phyloP scores from a whole-genome alignment of 257 asterid species.

The Solanum clarkiae region DNA sequence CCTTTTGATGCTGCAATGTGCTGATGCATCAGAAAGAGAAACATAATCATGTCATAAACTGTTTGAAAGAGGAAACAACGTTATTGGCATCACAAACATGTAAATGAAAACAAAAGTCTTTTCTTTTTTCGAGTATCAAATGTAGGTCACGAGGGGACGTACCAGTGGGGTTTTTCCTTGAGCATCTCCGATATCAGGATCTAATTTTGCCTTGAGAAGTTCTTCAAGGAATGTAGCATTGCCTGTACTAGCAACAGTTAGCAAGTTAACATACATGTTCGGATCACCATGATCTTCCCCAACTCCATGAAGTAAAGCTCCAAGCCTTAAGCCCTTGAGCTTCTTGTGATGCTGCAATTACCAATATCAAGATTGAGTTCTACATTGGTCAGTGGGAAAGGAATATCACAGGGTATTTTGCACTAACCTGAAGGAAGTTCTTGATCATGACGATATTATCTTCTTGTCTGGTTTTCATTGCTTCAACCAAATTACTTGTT shows the following conservation, averaged over 20 bases:
- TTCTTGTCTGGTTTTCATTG: constrained; percentile 52
- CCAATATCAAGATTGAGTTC: not conserved
- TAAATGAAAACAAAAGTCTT: not conserved
- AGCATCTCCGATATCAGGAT: constrained; percentile 76
- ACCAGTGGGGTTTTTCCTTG: constrained; percentile 83
- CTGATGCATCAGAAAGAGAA: constrained; percentile 17
- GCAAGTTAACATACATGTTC: constrained; percentile 55
- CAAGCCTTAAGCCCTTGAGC: constrained; percentile 45
- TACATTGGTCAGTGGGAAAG: not conserved
- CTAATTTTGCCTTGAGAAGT: constrained; percentile 75
- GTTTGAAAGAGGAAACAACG: not conserved
- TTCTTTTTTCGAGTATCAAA: not conserved
- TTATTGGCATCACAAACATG: not conserved
- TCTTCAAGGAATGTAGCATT: constrained; percentile 85
- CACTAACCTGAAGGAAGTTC: constrained; percentile 70
- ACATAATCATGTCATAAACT: not conserved
- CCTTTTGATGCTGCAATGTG: constrained; percentile 85
- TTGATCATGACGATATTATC: constrained; percentile 62
- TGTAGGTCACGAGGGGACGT: not conserved
- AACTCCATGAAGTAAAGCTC: constrained; percentile 50
- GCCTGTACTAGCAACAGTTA: constrained; percentile 69
- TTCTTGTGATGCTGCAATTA: constrained; percentile 65
- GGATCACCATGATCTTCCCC: constrained; percentile 45
- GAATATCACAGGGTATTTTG: not conserved
- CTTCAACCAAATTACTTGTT: constrained; percentile 44